These are phyloP conservation scores for Xerocomellus intermedius DNA, from an alignment of 768 basidiomycete genomes.

Conservation along the genomic window DNA sequence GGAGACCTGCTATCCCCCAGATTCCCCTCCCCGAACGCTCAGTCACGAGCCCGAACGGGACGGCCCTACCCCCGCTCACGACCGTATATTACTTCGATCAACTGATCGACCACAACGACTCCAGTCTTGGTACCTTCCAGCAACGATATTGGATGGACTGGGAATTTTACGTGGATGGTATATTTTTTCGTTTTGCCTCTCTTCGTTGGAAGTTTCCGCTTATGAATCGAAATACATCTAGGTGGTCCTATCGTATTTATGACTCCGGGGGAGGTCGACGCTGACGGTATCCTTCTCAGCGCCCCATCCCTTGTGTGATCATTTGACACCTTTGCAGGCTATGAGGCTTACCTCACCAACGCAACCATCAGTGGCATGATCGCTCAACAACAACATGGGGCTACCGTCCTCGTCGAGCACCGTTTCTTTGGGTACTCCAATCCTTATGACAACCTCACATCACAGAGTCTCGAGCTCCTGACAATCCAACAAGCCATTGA, in stretches of 20 bases:
- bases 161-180: conserved; percentile 61
- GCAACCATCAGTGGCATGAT: conserved; percentile 60
- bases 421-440: conserved; percentile 78
- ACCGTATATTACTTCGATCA: conserved; percentile 34
- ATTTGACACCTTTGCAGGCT: conserved; percentile 17
- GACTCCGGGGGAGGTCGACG: conserved; percentile 67
- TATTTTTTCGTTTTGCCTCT: background rate
- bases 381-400: conserved; percentile 63
- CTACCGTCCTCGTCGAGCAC: conserved; percentile 65
- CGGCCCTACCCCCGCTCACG: conserved; percentile 23
- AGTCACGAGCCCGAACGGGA: conserved; percentile 23
- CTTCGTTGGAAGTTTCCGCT: background rate
- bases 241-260: conserved; percentile 28
- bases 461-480: conserved; percentile 54
- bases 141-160: conserved; percentile 73
- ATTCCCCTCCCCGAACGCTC: conserved; percentile 10
- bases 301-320: background rate
- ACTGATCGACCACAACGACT: conserved; percentile 46
- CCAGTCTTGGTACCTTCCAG: conserved; percentile 69
- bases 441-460: conserved; percentile 58
- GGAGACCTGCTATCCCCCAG: conserved; percentile 12
- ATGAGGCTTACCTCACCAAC: conserved; percentile 60
- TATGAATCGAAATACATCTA: background rate
- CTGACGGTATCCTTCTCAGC: conserved; percentile 32
- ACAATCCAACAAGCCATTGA: conserved; percentile 76